Percentiles rank a stretch among this genome's conserved stretches.
These are phyloP conservation scores for Fusarium domesticum DNA, from an alignment of 2,329 filamentous ascomycete genomes.

Conservation along the genomic window DNA sequence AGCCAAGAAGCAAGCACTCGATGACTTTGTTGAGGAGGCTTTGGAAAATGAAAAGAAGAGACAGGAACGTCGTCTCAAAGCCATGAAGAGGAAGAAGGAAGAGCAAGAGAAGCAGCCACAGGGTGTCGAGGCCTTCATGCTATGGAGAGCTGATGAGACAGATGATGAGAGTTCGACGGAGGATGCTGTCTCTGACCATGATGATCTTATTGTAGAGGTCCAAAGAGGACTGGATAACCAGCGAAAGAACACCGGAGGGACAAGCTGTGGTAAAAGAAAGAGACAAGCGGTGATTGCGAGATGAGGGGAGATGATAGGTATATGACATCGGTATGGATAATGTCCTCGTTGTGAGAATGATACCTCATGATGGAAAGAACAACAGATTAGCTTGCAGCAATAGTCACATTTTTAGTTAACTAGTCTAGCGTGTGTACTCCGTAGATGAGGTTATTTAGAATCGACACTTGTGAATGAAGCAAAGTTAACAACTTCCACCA, in stretches of 20 bases:
- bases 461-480: not conserved
- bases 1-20: constrained; percentile 24
- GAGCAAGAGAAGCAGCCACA: constrained; percentile 5
- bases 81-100: not conserved
- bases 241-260: constrained; percentile 8
- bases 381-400: too few species aligned
- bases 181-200: constrained; percentile 10
- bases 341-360: not conserved
- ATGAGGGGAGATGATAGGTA: constrained; percentile 1
- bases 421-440: too few species aligned
- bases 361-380: too few species aligned
- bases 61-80: not conserved
- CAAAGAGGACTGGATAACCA: constrained; percentile 9
- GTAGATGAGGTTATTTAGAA: not conserved
- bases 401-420: too few species aligned
- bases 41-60: constrained; percentile 8
- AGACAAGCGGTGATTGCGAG: constrained; percentile 1
- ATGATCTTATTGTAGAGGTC: constrained; percentile 16
- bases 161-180: constrained; percentile 18
- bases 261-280: constrained; percentile 15
- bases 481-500: not conserved
- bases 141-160: constrained; percentile 17
- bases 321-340: constrained; percentile 12
- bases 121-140: constrained; percentile 20
- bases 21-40: constrained; percentile 21